Evolutionary conservation across 1,139 yeast species (phyloP).

Genomic region (Nadsonia commutata): DNA sequence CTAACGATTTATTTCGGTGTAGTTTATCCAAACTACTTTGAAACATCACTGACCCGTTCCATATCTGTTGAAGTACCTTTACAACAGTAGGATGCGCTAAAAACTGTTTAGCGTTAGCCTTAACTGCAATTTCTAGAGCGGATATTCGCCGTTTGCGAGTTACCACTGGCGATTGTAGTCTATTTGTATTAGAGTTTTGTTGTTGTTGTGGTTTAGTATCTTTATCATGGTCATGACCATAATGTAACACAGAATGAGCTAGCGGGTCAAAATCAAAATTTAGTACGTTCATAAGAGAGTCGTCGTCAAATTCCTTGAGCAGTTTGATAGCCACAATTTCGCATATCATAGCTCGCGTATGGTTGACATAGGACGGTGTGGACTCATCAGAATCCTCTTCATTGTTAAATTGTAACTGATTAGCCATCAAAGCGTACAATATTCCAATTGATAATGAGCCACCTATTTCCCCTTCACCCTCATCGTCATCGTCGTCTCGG

Average conservation of each 20-base stretch:
- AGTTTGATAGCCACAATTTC: constrained; percentile 41
- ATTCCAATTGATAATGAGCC: constrained; percentile 20
- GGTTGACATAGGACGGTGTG: constrained; percentile 30
- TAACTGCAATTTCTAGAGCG: constrained; percentile 40
- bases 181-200: too few species aligned
- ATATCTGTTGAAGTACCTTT: constrained; percentile 36
- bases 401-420: constrained; percentile 28
- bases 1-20: constrained; percentile 19
- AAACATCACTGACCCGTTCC: constrained; percentile 36
- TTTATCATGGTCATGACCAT: too few species aligned
- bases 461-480: constrained; percentile 4
- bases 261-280: constrained; percentile 28
- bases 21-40: constrained; percentile 27
- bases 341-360: constrained; percentile 40
- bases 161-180: constrained; percentile 16
- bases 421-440: constrained; percentile 24
- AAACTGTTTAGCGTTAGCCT: constrained; percentile 40
- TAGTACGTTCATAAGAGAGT: constrained; percentile 29
- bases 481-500: constrained; percentile 1
- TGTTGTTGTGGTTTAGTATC: too few species aligned
- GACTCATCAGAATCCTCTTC: constrained; percentile 37
- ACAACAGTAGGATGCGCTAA: constrained; percentile 43
- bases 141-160: constrained; percentile 35
- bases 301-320: constrained; percentile 35
- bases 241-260: too few species aligned